Evolutionary conservation across 2,329 filamentous ascomycete species (phyloP).

Genomic region (Cladosporium austrohemisphaericum): DNA sequence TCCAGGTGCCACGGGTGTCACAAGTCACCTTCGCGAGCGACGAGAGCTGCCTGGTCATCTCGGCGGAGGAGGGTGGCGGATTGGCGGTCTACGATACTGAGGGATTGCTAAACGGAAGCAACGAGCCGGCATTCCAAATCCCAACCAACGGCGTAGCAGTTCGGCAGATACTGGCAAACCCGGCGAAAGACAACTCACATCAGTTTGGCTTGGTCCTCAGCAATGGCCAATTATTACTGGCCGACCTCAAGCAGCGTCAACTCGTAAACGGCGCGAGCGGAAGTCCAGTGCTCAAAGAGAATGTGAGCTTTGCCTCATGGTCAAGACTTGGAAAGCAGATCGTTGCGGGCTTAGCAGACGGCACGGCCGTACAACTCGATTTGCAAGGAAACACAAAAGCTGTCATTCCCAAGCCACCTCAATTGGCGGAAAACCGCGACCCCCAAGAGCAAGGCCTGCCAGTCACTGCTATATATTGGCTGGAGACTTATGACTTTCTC

Average conservation of each 20-base stretch:
- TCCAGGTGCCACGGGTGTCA: constrained; percentile 73
- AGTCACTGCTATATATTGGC: constrained; percentile 67
- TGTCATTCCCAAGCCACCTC: constrained; percentile 72
- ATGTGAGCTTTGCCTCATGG: constrained; percentile 84
- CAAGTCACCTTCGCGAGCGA: constrained; percentile 90
- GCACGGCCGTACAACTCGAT: constrained; percentile 77
- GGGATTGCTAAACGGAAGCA: constrained; percentile 61
- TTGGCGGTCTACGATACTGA: constrained; percentile 78
- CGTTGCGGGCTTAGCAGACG: constrained; percentile 78
- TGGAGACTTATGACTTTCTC: constrained; percentile 82
- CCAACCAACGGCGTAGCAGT: constrained; percentile 71
- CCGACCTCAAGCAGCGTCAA: constrained; percentile 67
- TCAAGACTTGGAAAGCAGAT: constrained; percentile 91
- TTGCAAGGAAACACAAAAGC: constrained; percentile 74
- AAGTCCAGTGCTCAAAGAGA: constrained; percentile 59
- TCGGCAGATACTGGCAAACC: constrained; percentile 75
- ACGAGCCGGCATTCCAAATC: constrained; percentile 69
- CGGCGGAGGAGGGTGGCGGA: constrained; percentile 75
- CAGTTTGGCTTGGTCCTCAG: constrained; percentile 76
- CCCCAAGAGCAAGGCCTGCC: constrained; percentile 21
- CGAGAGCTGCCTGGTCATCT: constrained; percentile 77
- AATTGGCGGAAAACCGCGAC: constrained; percentile 49
- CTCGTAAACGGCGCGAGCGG: constrained; percentile 60
- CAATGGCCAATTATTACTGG: constrained; percentile 77
- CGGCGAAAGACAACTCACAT: constrained; percentile 56